Base-by-base conservation (phyloP, 2,329 filamentous ascomycete species). In the Diplocarpon rosae region DNA sequence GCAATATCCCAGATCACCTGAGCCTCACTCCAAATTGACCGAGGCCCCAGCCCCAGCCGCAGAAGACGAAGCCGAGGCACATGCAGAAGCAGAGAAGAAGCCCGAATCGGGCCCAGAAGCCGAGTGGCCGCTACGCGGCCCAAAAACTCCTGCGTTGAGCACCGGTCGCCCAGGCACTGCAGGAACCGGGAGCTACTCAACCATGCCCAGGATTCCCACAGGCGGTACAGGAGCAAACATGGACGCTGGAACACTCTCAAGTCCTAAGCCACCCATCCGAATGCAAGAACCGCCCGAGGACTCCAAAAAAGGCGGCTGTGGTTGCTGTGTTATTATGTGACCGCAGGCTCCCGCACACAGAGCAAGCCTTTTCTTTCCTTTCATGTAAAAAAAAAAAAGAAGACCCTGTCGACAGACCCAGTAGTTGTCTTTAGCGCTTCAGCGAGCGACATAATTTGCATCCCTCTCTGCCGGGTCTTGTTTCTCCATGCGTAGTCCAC, bases 91-190 rank as follows among this genome's bases (percentile, higher is more conserved):
- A 35, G 47, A 53, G 30, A 56, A 59, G 50, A 55, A 58, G 29
- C 13, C 55, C 55, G 39, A 48, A 16, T 47, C 60, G 63, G 39
- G 65, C 17, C 52, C 60, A 36, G 63, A 58, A 29, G n/a, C 53
- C n/a, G 75, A 80, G 49, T 83, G 79, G 79, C 79, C 79, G 1
- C 62, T 83, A 17, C 73, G 42, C 24, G 62, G 55, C 3, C 56
- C 67, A 5, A 74, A 70, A 59, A 74, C 69, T 50, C 70, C 72
- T 13, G 66, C 65, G 4, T 59, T 66, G 41, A 71, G 66, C 43
- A 67, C 68, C 8, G 65, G 65, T 10, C 63, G 67, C 14, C 64
- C 68, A 5, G 67, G 66, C 10, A 75, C 73, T 13, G 50, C 57
- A 11, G 58, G 58, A 36, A 80, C 59, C 78, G 77, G 46, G 16